Evolutionary conservation across 345 rosid genomes (phyloP).

Genomic region (Dipteronia sinensis): DNA sequence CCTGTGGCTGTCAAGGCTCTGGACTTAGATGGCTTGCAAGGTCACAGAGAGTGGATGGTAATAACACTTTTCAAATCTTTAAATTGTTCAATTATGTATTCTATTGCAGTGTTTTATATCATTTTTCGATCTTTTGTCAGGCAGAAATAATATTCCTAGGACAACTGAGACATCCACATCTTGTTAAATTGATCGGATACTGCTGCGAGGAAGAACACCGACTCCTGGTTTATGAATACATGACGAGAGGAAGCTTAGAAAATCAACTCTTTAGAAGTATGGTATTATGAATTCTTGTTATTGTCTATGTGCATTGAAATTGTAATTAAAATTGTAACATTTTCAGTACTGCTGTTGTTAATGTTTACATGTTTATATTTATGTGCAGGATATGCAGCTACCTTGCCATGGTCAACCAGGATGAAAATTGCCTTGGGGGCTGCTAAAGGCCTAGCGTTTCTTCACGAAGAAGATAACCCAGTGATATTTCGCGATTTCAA

Average conservation of each 20-base stretch:
- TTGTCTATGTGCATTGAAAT: neutral
- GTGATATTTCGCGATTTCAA: constrained; percentile 81
- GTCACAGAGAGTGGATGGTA: constrained; percentile 90
- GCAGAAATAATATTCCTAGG: constrained; percentile 86
- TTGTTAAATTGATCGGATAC: constrained; percentile 81
- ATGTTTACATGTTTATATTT: neutral
- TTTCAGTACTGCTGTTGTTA: neutral
- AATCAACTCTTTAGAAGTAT: constrained; percentile 73
- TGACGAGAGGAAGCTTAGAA: constrained; percentile 77
- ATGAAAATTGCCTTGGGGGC: constrained; percentile 84
- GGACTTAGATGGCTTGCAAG: constrained; percentile 69
- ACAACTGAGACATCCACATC: constrained; percentile 65
- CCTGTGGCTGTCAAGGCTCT: constrained; percentile 80
- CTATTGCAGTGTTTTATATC: no score
- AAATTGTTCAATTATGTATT: neutral
- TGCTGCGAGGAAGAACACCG: constrained; percentile 77
- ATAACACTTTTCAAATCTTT: neutral
- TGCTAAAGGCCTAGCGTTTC: constrained; percentile 79
- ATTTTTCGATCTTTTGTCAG: constrained; percentile 22
- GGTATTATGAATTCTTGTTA: constrained; percentile 4
- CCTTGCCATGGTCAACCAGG: constrained; percentile 71
- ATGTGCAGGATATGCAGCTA: constrained; percentile 48
- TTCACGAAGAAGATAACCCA: constrained; percentile 70
- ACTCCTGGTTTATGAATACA: constrained; percentile 70
- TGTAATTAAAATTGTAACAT: neutral